A percentile compares a stretch with the other conserved stretches of the same genome.
These are phyloP conservation scores for Russula lepida DNA, from an alignment of 768 basidiomycete genomes.

Conservation along the genomic window DNA sequence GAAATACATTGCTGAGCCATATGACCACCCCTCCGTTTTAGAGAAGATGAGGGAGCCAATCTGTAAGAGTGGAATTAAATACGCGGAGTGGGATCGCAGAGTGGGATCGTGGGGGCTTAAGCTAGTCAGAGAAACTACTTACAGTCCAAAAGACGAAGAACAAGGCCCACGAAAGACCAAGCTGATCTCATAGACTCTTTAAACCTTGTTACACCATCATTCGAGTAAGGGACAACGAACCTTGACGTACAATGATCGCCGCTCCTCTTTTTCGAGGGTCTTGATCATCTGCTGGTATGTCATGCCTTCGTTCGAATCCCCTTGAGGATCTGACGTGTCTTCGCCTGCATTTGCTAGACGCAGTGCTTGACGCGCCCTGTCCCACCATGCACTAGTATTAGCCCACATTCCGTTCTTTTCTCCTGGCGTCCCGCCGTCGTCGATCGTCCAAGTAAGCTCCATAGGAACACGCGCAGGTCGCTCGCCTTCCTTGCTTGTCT, in stretches of 20 bases:
- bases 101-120: background rate
- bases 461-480: slow-evolving; percentile 1
- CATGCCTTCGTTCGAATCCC: slow-evolving; percentile 1
- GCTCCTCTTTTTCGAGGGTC: slow-evolving; percentile 32
- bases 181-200: slow-evolving; percentile 23
- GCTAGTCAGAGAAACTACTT: slow-evolving; percentile 19
- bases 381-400: background rate
- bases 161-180: slow-evolving; percentile 43
- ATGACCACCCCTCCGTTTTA: slow-evolving; percentile 61
- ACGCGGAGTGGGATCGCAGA: background rate
- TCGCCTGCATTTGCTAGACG: background rate
- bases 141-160: slow-evolving; percentile 80
- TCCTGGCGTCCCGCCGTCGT: background rate
- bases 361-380: background rate
- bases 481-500: background rate
- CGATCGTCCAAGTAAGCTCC: slow-evolving; percentile 11
- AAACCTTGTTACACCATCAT: too few relatives aligned
- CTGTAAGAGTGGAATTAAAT: slow-evolving; percentile 28
- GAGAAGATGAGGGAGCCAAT: slow-evolving; percentile 62
- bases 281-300: slow-evolving; percentile 21
- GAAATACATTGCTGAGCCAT: slow-evolving; percentile 59
- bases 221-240: slow-evolving; percentile 25
- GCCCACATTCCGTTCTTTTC: background rate
- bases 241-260: slow-evolving; percentile 48
- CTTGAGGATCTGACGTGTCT: background rate